Base-by-base conservation (phyloP, 352 stramenopile genomes). In the Phytophthora agathidicida region DNA sequence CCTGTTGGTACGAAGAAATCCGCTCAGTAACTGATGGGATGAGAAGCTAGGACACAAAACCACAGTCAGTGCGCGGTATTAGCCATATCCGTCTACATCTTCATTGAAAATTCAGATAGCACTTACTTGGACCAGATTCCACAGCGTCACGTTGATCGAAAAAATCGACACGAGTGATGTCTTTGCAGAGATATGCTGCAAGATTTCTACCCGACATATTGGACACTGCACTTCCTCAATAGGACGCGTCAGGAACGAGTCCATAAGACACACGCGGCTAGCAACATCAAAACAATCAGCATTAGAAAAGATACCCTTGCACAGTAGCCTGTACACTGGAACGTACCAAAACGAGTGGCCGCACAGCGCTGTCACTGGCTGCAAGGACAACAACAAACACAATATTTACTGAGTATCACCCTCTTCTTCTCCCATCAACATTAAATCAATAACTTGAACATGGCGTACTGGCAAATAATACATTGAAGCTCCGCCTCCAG, bases 61-160 rank as follows among this genome's bases (percentile, higher is more conserved):
- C n/a, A 49, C 7, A 51, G 10, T 14, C 31, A 28, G 10, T 27
- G 27, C n/a, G n/a, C n/a, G n/a, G n/a, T n/a, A n/a, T 57, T 8
- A 48, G 57, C 37, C 23, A n/a, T 33, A 19, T 26, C 7, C 23
- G n/a, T 30, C 16, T 46, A 23, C 7, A 22, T 14, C 20, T 31
- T 10, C 3, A 28, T 10, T n/a, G n/a, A n/a, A 24, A 31, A 19
- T 2, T 22, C 14, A 58, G 33, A 19, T 11, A 26, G 3, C 14
- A 62, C 66, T 3, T 30, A 89, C 80, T 68, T 92, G 82, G 13
- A 79, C 71, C 24, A 86, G 46, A 52, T 89, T 92, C 80, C 80
- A 92, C 16, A 92, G 54, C 24, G 80, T 88, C 3, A 92, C 76
- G 30, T 89, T 92, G 43, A 89, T 59, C 13, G 63, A 77, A 47